Percentiles rank a stretch among this genome's conserved stretches.
phyloP scores from a whole-genome alignment of 768 basidiomycete species.

The Amanita pallidorosea region DNA sequence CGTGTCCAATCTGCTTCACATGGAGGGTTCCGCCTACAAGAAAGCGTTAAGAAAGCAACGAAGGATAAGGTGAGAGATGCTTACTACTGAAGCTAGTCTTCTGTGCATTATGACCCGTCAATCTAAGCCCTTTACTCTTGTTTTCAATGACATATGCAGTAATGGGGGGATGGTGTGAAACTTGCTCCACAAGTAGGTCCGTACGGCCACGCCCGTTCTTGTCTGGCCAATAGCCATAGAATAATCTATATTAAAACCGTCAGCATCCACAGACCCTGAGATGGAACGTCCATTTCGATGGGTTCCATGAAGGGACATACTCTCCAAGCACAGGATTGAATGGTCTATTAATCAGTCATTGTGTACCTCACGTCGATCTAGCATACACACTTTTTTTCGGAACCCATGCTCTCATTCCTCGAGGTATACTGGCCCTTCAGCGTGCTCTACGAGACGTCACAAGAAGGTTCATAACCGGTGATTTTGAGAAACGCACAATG shows the following conservation, averaged over 20 bases:
- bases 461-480: not conserved
- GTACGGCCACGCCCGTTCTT: conserved; percentile 67
- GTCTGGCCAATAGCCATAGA: conserved; percentile 87
- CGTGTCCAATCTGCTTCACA: conserved; percentile 96
- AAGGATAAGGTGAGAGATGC: conserved; percentile 6
- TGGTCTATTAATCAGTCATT: conserved; percentile 39
- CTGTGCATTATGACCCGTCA: conserved; percentile 87
- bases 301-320: conserved; percentile 30
- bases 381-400: conserved; percentile 78
- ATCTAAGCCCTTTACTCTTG: conserved; percentile 56
- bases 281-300: not conserved
- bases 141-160: conserved; percentile 87
- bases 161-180: conserved; percentile 90
- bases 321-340: conserved; percentile 94
- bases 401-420: conserved; percentile 90
- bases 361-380: no score
- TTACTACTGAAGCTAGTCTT: conserved; percentile 86
- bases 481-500: conserved; percentile 41
- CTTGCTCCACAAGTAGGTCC: conserved; percentile 82
- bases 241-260: conserved; percentile 38
- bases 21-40: conserved; percentile 53
- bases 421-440: conserved; percentile 94
- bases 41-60: not conserved
- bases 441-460: conserved; percentile 46
- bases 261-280: not conserved